Evolutionary conservation across 2,329 filamentous ascomycete genomes (phyloP).

Genomic region (Beauveria pseudobassiana): DNA sequence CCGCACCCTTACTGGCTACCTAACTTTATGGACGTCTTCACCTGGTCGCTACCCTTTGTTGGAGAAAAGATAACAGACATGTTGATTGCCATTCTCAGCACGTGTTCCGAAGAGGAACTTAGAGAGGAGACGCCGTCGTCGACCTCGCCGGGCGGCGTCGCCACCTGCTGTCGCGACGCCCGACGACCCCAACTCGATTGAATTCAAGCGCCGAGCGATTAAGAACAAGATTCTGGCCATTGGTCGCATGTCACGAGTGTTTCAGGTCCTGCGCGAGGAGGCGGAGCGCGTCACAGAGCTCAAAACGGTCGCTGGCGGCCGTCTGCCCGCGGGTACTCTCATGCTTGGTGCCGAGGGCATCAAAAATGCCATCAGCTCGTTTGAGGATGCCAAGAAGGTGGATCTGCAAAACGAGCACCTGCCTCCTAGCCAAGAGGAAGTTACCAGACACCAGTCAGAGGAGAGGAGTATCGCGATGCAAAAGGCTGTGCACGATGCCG

Average conservation of each 20-base stretch:
- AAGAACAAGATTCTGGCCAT: conserved; percentile 99
- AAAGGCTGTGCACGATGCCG: conserved; percentile 78
- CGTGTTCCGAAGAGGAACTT: conserved; percentile 97
- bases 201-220: conserved; percentile 92
- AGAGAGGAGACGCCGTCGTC: conserved; percentile 76
- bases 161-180: conserved; percentile 48
- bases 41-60: conserved; percentile 98
- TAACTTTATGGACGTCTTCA: conserved; percentile 99
- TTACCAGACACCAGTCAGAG: conserved; percentile 72
- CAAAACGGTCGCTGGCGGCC: conserved; percentile 90
- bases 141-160: conserved; percentile 63
- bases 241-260: conserved; percentile 90
- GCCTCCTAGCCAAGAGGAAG: conserved; percentile 88
- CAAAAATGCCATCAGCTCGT: conserved; percentile 94
- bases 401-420: conserved; percentile 94
- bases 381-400: conserved; percentile 94
- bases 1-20: conserved; percentile 98
- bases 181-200: conserved; percentile 70
- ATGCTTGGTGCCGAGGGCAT: conserved; percentile 98
- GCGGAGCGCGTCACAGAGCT: conserved; percentile 94
- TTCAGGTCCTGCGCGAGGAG: conserved; percentile 96
- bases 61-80: conserved; percentile 99
- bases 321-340: conserved; percentile 87
- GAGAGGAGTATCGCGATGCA: conserved; percentile 77
- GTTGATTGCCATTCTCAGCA: conserved; percentile 97